These are phyloP conservation scores for Rhodotorula sp. DNA, from an alignment of 1,284 basidiomycete genomes.

Conservation along the genomic window DNA sequence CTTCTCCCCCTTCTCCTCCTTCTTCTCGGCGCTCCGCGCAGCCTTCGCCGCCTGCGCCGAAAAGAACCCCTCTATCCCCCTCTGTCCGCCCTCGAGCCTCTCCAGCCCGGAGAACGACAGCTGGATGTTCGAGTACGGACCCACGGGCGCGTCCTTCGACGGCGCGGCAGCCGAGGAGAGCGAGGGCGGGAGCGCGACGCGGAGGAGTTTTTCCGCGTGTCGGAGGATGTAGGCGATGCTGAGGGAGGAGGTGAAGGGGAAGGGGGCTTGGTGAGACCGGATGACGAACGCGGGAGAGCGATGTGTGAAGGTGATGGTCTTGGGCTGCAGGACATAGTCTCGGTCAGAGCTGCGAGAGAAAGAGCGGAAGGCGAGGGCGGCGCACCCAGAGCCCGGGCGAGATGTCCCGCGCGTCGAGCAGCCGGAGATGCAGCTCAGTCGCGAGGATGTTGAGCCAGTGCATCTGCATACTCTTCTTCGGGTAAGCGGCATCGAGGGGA, in stretches of 20 bases:
- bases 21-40: constrained; percentile 48
- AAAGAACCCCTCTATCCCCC: constrained; percentile 84
- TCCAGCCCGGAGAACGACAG: constrained; percentile 84
- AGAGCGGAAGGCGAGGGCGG: background rate
- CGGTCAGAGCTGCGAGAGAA: background rate
- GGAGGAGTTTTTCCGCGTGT: constrained; percentile 77
- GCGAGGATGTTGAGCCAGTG: constrained; percentile 91
- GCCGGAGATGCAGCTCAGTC: constrained; percentile 79
- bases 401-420: constrained; percentile 76
- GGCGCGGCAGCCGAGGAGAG: background rate
- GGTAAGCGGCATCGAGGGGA: background rate
- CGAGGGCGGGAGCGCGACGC: constrained; percentile 66
- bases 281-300: constrained; percentile 55
- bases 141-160: constrained; percentile 28
- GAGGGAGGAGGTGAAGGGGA: constrained; percentile 47
- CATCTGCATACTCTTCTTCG: constrained; percentile 47
- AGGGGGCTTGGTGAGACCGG: constrained; percentile 46
- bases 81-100: constrained; percentile 75
- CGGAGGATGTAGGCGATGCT: constrained; percentile 61
- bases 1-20: constrained; percentile 16
- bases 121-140: constrained; percentile 67
- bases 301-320: constrained; percentile 76
- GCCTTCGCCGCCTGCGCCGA: constrained; percentile 45
- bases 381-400: constrained; percentile 68
- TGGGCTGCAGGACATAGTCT: no score